Conservation (phyloP, 129 eudicot species). For the Glebionis coronaria region DNA sequence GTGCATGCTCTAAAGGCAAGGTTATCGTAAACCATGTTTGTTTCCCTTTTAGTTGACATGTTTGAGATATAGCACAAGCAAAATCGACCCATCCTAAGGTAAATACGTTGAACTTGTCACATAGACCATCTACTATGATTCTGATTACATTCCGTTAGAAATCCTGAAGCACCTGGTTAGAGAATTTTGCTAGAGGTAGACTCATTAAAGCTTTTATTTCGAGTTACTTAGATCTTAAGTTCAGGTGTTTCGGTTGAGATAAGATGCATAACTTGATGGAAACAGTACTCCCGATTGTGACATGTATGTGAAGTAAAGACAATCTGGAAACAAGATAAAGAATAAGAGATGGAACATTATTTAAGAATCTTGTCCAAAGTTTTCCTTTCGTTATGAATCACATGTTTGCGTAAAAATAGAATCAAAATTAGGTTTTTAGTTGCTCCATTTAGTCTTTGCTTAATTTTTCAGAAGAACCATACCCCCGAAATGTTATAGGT, state of each 20-base stretch:
- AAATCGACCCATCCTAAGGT: neutral
- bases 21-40: neutral
- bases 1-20: no score
- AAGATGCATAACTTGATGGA: neutral
- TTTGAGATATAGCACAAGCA: slow-evolving; percentile 3
- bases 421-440: no score
- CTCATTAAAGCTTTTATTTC: neutral
- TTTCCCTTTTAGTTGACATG: neutral
- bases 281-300: no score
- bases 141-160: neutral
- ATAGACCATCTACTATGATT: neutral
- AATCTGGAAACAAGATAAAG: neutral
- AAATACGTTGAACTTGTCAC: neutral
- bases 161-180: no score
- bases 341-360: no score
- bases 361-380: no score
- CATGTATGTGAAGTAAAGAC: no score
- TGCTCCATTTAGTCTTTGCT: no score
- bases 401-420: no score
- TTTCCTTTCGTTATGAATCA: no score
- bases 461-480: no score
- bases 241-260: neutral
- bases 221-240: neutral
- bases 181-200: neutral
- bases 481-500: no score